Evolutionary conservation across 495 filamentous ascomycete species (phyloP).

Genomic region (Trichocladium uniseriatum): DNA sequence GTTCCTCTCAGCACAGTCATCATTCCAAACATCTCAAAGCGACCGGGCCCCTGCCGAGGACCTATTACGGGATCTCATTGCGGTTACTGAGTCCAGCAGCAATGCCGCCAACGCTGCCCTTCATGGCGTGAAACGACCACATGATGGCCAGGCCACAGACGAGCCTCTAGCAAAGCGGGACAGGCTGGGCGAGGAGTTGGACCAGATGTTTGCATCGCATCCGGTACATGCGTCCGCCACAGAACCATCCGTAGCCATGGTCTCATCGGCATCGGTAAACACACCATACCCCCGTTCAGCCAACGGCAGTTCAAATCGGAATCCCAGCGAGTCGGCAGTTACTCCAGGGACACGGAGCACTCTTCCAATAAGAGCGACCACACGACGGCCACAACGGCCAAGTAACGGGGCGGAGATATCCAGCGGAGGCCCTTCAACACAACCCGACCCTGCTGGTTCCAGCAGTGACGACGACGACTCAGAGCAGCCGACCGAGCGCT

Average conservation of each 20-base stretch:
- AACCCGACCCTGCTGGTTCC: background rate
- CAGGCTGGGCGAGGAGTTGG: conserved; percentile 22
- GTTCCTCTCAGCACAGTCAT: conserved; percentile 2
- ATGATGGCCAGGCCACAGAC: conserved; percentile 13
- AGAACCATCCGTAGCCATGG: background rate
- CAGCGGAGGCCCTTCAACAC: background rate
- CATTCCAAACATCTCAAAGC: conserved; percentile 5
- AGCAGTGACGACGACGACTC: background rate
- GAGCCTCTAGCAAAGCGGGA: conserved; percentile 24
- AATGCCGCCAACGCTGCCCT: background rate
- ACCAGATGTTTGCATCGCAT: conserved; percentile 6
- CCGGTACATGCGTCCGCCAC: background rate
- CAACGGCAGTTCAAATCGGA: background rate
- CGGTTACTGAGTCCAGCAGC: background rate
- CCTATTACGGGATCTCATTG: conserved; percentile 20
- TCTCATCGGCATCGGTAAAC: background rate
- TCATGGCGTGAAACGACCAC: conserved; percentile 19
- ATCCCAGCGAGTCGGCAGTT: background rate
- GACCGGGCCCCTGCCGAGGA: conserved; percentile 15
- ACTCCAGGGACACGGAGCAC: background rate
- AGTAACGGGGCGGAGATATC: background rate
- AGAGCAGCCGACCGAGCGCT: background rate
- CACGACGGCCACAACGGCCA: background rate
- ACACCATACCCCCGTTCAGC: background rate
- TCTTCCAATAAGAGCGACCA: background rate